phyloP scores from a whole-genome alignment of 2,329 filamentous ascomycete species.

The Uncinocarpus reesii region DNA sequence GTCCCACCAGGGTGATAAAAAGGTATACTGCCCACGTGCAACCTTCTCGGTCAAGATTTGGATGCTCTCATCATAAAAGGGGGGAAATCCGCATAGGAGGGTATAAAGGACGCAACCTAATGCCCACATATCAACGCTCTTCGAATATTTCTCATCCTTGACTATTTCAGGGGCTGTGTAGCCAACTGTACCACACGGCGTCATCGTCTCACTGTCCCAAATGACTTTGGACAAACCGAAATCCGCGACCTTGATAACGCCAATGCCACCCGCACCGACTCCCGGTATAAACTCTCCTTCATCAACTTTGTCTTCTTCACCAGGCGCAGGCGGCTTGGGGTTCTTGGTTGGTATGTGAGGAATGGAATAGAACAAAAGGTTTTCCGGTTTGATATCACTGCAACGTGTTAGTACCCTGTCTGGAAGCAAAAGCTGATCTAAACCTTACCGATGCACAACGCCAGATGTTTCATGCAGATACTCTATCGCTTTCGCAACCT shows the following conservation, averaged over 20 bases:
- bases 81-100: conserved; percentile 90
- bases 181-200: conserved; percentile 94
- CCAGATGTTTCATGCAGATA: conserved; percentile 92
- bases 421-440: background rate
- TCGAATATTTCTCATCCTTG: conserved; percentile 96
- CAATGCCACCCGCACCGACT: conserved; percentile 78
- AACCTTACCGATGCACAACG: conserved; percentile 83
- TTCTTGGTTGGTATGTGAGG: conserved; percentile 69
- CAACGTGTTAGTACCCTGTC: conserved; percentile 29
- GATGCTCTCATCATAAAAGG: conserved; percentile 97
- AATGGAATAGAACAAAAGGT: conserved; percentile 82
- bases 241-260: conserved; percentile 92
- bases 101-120: conserved; percentile 95
- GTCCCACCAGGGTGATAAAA: conserved; percentile 98
- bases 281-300: conserved; percentile 86
- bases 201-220: conserved; percentile 98
- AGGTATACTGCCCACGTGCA: conserved; percentile 90
- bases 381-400: conserved; percentile 97
- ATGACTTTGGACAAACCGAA: conserved; percentile 97
- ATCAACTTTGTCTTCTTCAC: conserved; percentile 94
- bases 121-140: conserved; percentile 99
- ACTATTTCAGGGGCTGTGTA: conserved; percentile 98
- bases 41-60: conserved; percentile 96
- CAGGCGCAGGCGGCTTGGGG: conserved; percentile 69
- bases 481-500: conserved; percentile 87